Evolutionary conservation across 2,329 filamentous ascomycete genomes (phyloP), one percentile per base, ranked within the genome.

Genomic region (Zymoseptoria passerinii): DNA sequence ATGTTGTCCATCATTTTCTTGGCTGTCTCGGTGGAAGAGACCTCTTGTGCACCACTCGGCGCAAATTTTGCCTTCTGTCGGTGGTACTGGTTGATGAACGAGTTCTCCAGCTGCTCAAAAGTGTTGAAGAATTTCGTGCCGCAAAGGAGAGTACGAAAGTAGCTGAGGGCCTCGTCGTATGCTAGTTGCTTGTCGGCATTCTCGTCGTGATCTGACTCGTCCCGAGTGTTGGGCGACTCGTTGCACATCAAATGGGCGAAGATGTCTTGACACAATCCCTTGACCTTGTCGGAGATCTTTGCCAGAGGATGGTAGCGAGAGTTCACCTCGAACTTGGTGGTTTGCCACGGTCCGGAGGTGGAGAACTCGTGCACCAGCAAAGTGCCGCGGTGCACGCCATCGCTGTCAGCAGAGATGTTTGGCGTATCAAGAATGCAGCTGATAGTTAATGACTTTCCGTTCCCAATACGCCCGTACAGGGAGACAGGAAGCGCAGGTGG

Each of bases 91-190:
- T 50, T 23, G 29, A 56, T 35, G 23, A 65, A 57, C 35, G 28
- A 61, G 3, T 44, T 49, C 5, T 18, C 10, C 8, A 55, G 29
- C 3, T 52, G 49, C 6, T 57, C 54, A 10, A 49, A 50, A 1
- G 55, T 54, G 1, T 23, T 19, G 35, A 63, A 63, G 8, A 58
- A 55, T 1, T 57, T 20, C 5, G 16, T 40, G 49, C 60, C 54
- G 48, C 57, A 56, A 2, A 65, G 57, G 2, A 63, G 27, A 9
- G 50, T 55, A 16, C 23, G 28, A 52, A 65, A 61, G 18, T 60
- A 56, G 2, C 28, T 40, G 13, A 61, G n/a, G 8, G 58, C 61
- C 16, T 55, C 57, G n/a, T 57, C 20, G 49, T 57, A 55, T n/a
- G 58, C 53, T 13, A 61, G 54, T 6, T 18, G 44, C 29, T 54